These are phyloP conservation scores for Friedmanniomyces endolithicus DNA, from an alignment of 495 filamentous ascomycete species.

Conservation along the genomic window DNA sequence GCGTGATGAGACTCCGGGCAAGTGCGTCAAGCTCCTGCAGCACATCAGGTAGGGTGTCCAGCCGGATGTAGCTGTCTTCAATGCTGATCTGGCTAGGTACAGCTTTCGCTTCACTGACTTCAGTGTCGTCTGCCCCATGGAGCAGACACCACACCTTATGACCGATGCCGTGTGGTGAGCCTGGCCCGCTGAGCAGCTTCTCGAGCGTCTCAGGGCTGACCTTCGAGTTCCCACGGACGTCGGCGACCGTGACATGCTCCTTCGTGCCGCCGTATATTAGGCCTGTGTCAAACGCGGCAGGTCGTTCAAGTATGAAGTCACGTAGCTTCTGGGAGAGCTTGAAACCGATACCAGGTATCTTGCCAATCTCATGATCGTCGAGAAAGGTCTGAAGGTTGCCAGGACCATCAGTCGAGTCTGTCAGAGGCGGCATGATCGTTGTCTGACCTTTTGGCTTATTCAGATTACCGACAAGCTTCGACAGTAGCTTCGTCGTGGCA, in stretches of 20 bases:
- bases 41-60: constrained; percentile 50
- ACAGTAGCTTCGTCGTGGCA: constrained; percentile 68
- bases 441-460: constrained; percentile 84
- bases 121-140: constrained; percentile 49
- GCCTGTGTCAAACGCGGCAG: constrained; percentile 31
- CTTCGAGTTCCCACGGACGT: constrained; percentile 47
- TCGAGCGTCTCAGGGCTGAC: constrained; percentile 52
- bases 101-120: constrained; percentile 57
- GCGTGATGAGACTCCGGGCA: constrained; percentile 54
- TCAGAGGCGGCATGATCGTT: constrained; percentile 52
- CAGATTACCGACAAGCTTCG: constrained; percentile 71
- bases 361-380: constrained; percentile 62
- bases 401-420: constrained; percentile 13
- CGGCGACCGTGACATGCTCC: constrained; percentile 48
- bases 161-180: constrained; percentile 56
- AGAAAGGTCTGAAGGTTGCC: constrained; percentile 56
- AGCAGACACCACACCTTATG: constrained; percentile 47
- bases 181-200: constrained; percentile 53
- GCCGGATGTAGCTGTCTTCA: constrained; percentile 70
- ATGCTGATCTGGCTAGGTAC: constrained; percentile 86
- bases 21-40: constrained; percentile 52
- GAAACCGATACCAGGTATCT: constrained; percentile 75
- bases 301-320: constrained; percentile 42
- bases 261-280: constrained; percentile 37
- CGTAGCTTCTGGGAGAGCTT: constrained; percentile 62